Evolutionary conservation across 208 protist species (phyloP), one percentile per base, ranked within the genome.

Genomic region (Vickermania ingenoplastis): DNA sequence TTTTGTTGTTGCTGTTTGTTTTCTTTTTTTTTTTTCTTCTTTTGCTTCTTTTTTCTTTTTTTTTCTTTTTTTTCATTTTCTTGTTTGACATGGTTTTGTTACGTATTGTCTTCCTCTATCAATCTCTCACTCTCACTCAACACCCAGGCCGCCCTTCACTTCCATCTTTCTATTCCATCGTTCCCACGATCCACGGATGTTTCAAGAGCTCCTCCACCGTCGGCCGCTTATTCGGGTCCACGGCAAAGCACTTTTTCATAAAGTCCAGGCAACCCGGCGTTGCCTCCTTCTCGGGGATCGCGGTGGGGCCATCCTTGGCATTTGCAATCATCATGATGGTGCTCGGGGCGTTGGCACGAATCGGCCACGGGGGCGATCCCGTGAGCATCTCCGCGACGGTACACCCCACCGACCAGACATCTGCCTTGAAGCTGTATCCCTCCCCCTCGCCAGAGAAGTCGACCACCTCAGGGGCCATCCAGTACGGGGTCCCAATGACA

Each of bases 361-460:
- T 81, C 23, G 91, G 81, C 86, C 88, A 97, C 57, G 91, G 92
- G 30, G 92, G 92, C 69, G 81, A 86, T 26, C 92, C 92, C 13
- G 92, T 95, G 21, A 93, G 62, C 89, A 97, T 96, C 76, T 97
- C 89, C 36, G 86, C 84, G 45, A 97, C 88, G 1, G 92, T 97
- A 61, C 89, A 95, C 27, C 92, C 92, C 3, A 94, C 83, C 11
- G 89, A 95, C 89, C 92, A 97, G n/a, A 97, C 89, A 57, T 97
- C 92, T 0, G 89, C 88, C 78, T 95, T 92, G 74, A 90, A 92
- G 66, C 82, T 92, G 71, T 94, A 94, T 5, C 88, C 88, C 0
- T 31, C 48, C 3, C 67, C 67, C 27, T 70, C 63, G n/a, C 66
- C 61, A 4, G 66, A 73, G 27, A 84, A 65, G 54, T 92, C 75